Conservation (phyloP, 768 basidiomycete species). For the Termitomyces sp. region DNA sequence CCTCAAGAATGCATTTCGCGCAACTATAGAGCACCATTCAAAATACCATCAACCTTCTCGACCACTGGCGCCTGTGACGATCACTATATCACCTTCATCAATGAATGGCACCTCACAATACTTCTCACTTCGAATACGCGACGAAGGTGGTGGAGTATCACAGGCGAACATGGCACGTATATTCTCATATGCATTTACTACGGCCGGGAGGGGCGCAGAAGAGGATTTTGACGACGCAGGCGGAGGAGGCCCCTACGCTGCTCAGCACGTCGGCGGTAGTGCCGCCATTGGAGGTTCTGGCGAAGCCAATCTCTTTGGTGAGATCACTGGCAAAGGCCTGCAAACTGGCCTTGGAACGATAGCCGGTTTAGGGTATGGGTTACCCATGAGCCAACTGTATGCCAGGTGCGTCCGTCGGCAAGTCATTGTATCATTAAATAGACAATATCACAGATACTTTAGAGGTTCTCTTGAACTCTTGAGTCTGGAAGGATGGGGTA, state of each 20-base stretch:
- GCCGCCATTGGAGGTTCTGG: slow-evolving; percentile 49
- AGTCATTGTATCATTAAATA: not conserved
- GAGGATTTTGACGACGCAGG: slow-evolving; percentile 31
- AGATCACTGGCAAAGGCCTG: slow-evolving; percentile 72
- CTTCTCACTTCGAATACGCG: slow-evolving; percentile 75
- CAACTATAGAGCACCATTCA: slow-evolving; percentile 74
- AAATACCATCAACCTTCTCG: slow-evolving; percentile 31
- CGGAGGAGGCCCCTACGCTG: slow-evolving; percentile 71
- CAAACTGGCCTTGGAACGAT: slow-evolving; percentile 86
- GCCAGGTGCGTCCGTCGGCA: slow-evolving; percentile 38
- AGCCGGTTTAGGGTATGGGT: slow-evolving; percentile 83
- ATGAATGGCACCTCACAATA: slow-evolving; percentile 33
- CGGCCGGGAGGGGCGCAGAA: slow-evolving; percentile 52
- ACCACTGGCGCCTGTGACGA: slow-evolving; percentile 54
- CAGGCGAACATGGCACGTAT: slow-evolving; percentile 70
- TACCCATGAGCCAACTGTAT: slow-evolving; percentile 76
- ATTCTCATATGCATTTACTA: slow-evolving; percentile 91
- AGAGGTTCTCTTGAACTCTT: slow-evolving; percentile 81
- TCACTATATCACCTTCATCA: slow-evolving; percentile 60
- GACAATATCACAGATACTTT: slow-evolving; percentile 56
- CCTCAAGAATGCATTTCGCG: slow-evolving; percentile 87
- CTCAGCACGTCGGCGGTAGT: slow-evolving; percentile 70
- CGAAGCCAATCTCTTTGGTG: slow-evolving; percentile 60
- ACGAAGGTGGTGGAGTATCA: slow-evolving; percentile 83
- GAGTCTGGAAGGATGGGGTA: slow-evolving; percentile 82